These are phyloP conservation scores for Pseudozyma pruni DNA, from an alignment of 1,284 basidiomycete species.

Conservation along the genomic window DNA sequence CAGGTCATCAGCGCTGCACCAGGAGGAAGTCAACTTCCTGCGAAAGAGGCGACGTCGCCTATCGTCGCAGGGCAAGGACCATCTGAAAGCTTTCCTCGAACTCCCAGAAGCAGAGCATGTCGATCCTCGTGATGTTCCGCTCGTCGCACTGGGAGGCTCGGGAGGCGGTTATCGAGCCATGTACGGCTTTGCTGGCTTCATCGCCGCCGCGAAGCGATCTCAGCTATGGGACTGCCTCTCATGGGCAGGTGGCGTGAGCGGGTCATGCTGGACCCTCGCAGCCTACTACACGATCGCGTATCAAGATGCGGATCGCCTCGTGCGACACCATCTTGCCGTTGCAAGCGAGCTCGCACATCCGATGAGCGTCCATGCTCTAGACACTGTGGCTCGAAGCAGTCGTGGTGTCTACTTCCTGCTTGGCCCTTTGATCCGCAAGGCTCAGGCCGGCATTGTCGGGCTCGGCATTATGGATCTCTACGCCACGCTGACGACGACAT, in stretches of 20 bases:
- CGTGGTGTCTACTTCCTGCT: conserved; percentile 62
- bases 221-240: conserved; percentile 62
- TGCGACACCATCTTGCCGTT: conserved; percentile 54
- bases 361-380: conserved; percentile 60
- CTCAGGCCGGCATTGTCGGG: conserved; percentile 50
- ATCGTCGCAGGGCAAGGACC: conserved; percentile 36
- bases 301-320: conserved; percentile 46
- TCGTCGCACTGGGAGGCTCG: conserved; percentile 65
- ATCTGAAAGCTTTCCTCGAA: conserved; percentile 41
- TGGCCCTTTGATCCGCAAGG: conserved; percentile 60
- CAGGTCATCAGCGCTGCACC: conserved; percentile 47
- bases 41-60: conserved; percentile 27
- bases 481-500: conserved; percentile 58
- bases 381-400: conserved; percentile 57
- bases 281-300: conserved; percentile 57
- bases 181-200: conserved; percentile 57
- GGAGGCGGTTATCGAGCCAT: conserved; percentile 68
- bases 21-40: conserved; percentile 46
- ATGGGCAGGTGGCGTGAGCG: conserved; percentile 65
- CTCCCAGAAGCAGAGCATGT: conserved; percentile 59
- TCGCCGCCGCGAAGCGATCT: conserved; percentile 57
- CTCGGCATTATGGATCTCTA: conserved; percentile 67
- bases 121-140: conserved; percentile 64
- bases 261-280: conserved; percentile 67
- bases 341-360: conserved; percentile 61